Evolutionary conservation across 1,284 basidiomycete genomes (phyloP).

Genomic region (Anthracocystis walkeri): DNA sequence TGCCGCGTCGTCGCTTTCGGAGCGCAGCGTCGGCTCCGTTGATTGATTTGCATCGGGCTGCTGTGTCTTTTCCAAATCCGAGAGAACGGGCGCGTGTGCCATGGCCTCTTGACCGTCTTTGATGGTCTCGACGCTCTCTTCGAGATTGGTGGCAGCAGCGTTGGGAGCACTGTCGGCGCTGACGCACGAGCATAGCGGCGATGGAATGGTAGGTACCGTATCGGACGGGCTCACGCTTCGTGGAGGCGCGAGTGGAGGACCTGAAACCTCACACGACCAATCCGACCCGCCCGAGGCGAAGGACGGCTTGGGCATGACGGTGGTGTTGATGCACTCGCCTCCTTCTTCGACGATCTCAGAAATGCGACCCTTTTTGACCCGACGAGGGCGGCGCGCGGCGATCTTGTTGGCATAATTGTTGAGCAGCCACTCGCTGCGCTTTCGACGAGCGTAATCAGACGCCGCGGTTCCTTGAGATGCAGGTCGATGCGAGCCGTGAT

Average conservation of each 20-base stretch:
- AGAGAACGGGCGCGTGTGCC: neutral
- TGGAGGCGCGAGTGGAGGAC: conserved; percentile 53
- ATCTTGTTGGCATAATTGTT: conserved; percentile 55
- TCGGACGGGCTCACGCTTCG: conserved; percentile 57
- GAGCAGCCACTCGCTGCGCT: conserved; percentile 54
- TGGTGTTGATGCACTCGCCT: conserved; percentile 50
- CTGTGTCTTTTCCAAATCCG: neutral
- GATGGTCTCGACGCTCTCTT: conserved; percentile 55
- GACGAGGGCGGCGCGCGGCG: conserved; percentile 45
- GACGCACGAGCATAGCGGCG: conserved; percentile 60
- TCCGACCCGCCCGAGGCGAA: conserved; percentile 30
- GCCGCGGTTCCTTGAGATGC: conserved; percentile 37
- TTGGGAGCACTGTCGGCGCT: conserved; percentile 26
- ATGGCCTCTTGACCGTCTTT: conserved; percentile 13
- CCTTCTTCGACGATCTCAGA: conserved; percentile 63
- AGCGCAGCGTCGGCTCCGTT: neutral
- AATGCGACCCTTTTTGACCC: conserved; percentile 60
- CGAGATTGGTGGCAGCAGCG: conserved; percentile 16
- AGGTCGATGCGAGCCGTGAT: conserved; percentile 19
- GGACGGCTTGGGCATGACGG: conserved; percentile 48
- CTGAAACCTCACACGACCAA: conserved; percentile 53
- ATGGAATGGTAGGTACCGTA: conserved; percentile 60
- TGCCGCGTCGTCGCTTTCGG: neutral
- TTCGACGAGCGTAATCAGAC: conserved; percentile 50
- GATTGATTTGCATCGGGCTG: neutral